Evolutionary conservation across 2,329 filamentous ascomycete species (phyloP).

Genomic region (Colletotrichum gigasporum): DNA sequence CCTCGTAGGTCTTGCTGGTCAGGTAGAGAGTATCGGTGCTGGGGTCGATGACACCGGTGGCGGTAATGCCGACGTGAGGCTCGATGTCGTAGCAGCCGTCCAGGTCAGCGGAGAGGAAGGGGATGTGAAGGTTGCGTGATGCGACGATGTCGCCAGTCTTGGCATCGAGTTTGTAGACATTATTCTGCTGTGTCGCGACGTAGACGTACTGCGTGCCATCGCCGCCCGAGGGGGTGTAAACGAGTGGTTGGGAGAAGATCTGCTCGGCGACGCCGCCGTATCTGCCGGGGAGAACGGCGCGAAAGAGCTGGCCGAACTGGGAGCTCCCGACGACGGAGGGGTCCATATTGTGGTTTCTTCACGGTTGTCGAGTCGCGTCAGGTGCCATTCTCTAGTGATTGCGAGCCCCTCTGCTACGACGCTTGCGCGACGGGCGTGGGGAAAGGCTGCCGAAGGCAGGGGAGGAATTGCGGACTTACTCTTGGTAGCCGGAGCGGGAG

Average conservation of each 20-base stretch:
- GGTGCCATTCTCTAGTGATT: not conserved
- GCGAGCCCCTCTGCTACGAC: not conserved
- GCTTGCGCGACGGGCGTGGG: not conserved
- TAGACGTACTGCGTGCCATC: constrained; percentile 62
- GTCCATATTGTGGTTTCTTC: constrained; percentile 69
- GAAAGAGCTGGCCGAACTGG: constrained; percentile 65
- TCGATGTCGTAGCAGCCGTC: constrained; percentile 59
- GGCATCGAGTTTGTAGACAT: constrained; percentile 64
- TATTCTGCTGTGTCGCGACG: constrained; percentile 66
- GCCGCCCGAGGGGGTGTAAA: constrained; percentile 56
- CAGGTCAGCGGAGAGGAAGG: constrained; percentile 59
- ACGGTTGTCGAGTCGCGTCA: not conserved
- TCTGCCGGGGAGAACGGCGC: constrained; percentile 58
- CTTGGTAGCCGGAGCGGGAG: constrained; percentile 61
- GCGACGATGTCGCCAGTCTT: constrained; percentile 62
- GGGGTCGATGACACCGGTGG: constrained; percentile 57
- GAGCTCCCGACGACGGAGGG: constrained; percentile 64
- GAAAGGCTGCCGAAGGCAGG: not conserved
- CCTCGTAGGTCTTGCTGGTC: constrained; percentile 52
- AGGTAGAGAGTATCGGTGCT: constrained; percentile 54
- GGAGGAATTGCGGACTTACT: constrained; percentile 44
- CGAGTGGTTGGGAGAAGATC: constrained; percentile 60
- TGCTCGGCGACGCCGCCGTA: constrained; percentile 61
- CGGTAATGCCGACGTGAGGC: constrained; percentile 55
- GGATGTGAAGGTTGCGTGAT: constrained; percentile 56